Conservation (phyloP, 2,329 filamentous ascomycete species). For the Hypoxylon sp. region DNA sequence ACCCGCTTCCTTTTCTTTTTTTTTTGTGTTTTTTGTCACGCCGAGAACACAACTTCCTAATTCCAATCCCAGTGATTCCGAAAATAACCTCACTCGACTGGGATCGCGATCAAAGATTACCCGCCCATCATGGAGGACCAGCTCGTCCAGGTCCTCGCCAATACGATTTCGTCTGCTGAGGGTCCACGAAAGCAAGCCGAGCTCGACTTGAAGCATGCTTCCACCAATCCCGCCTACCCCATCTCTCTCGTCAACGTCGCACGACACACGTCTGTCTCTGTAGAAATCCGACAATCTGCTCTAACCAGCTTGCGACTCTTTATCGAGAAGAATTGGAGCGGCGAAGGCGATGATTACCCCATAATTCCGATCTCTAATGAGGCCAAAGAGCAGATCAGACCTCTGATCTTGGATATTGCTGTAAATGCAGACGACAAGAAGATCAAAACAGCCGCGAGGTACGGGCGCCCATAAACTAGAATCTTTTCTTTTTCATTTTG, state of each 20-base stretch:
- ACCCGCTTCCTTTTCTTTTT: too few relatives aligned
- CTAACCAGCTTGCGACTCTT: slow-evolving; percentile 83
- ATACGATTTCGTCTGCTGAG: slow-evolving; percentile 82
- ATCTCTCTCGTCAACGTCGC: slow-evolving; percentile 82
- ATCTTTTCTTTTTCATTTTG: not conserved
- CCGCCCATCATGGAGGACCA: slow-evolving; percentile 80
- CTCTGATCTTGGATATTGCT: slow-evolving; percentile 78
- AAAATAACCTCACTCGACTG: slow-evolving; percentile 1
- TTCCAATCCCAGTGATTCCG: too few relatives aligned
- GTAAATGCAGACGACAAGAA: slow-evolving; percentile 79
- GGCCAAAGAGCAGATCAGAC: slow-evolving; percentile 77
- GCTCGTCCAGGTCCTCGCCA: slow-evolving; percentile 85
- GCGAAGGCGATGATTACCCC: slow-evolving; percentile 72
- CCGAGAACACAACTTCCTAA: too few relatives aligned
- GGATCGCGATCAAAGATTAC: slow-evolving; percentile 20
- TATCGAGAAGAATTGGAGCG: slow-evolving; percentile 85
- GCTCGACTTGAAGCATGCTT: slow-evolving; percentile 77
- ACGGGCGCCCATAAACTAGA: slow-evolving; percentile 48
- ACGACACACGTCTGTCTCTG: slow-evolving; percentile 75
- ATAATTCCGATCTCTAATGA: slow-evolving; percentile 75
- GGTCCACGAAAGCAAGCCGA: slow-evolving; percentile 86
- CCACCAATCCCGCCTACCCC: slow-evolving; percentile 76
- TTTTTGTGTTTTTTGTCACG: too few relatives aligned
- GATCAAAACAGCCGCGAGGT: slow-evolving; percentile 88
- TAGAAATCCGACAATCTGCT: slow-evolving; percentile 82